A percentile compares a stretch with the other conserved stretches of the same genome.
Evolutionary conservation across 2,329 filamentous ascomycete genomes (phyloP).

Genomic region (Neofusicoccum sp.): DNA sequence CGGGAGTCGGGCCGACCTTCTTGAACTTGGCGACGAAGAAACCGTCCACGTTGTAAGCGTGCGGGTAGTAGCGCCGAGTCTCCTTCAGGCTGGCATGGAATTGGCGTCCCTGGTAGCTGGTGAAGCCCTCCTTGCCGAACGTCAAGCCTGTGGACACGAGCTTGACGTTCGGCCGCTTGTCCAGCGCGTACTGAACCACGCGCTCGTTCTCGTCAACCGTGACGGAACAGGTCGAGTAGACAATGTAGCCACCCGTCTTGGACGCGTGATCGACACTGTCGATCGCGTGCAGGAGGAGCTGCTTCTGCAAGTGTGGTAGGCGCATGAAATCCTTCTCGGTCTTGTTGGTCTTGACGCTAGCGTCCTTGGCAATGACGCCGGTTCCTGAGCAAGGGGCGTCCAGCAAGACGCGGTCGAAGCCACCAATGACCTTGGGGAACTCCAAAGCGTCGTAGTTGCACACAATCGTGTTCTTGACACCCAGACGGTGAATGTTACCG

Average conservation of each 20-base stretch:
- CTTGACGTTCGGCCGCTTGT: slow-evolving; percentile 87
- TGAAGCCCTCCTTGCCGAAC: slow-evolving; percentile 93
- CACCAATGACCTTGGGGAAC: slow-evolving; percentile 91
- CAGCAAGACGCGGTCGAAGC: slow-evolving; percentile 90
- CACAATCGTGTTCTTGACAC: slow-evolving; percentile 89
- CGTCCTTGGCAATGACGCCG: slow-evolving; percentile 95
- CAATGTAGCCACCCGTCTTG: slow-evolving; percentile 91
- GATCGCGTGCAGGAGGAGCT: slow-evolving; percentile 87
- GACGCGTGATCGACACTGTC: slow-evolving; percentile 89
- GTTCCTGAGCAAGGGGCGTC: slow-evolving; percentile 96
- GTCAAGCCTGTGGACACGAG: slow-evolving; percentile 87
- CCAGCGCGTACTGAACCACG: slow-evolving; percentile 90
- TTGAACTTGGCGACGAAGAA: slow-evolving; percentile 99
- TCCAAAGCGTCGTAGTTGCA: slow-evolving; percentile 94
- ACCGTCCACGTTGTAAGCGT: slow-evolving; percentile 92
- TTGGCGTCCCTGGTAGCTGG: slow-evolving; percentile 82
- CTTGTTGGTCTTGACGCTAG: slow-evolving; percentile 97
- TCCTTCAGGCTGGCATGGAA: slow-evolving; percentile 84
- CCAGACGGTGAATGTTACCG: slow-evolving; percentile 93
- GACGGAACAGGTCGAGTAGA: slow-evolving; percentile 95
- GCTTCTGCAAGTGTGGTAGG: slow-evolving; percentile 91
- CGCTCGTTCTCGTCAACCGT: slow-evolving; percentile 92
- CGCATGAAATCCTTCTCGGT: slow-evolving; percentile 91
- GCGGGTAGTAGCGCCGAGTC: slow-evolving; percentile 83
- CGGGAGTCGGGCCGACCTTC: slow-evolving; percentile 77